phyloP scores from a whole-genome alignment of 345 rosid genomes.

The Salix dunnii region DNA sequence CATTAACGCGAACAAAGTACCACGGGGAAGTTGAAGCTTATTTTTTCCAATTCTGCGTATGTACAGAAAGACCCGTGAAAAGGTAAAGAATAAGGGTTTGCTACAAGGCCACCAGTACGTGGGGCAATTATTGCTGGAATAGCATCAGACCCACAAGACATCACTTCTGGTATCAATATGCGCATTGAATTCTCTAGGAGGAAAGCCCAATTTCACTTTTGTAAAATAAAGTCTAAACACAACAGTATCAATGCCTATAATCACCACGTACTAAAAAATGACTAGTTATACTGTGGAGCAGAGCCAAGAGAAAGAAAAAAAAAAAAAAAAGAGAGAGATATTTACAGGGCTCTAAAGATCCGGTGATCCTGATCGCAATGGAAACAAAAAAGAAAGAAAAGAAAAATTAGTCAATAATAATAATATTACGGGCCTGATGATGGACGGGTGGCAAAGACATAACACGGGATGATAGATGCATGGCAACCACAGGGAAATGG shows the following conservation, averaged over 20 bases:
- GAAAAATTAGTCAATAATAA: slow-evolving; percentile 24
- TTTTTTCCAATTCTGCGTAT: not conserved
- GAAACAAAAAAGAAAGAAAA: slow-evolving; percentile 24
- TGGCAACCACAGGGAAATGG: no score
- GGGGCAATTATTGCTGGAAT: slow-evolving; percentile 83
- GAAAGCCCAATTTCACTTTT: slow-evolving; percentile 87
- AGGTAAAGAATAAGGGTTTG: slow-evolving; percentile 31
- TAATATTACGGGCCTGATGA: no score
- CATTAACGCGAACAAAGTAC: slow-evolving; percentile 13
- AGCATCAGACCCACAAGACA: slow-evolving; percentile 85
- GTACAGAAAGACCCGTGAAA: not conserved
- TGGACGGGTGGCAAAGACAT: no score
- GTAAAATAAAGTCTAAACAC: slow-evolving; percentile 84
- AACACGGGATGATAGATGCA: no score
- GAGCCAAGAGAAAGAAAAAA: slow-evolving; percentile 11
- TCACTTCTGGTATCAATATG: slow-evolving; percentile 99
- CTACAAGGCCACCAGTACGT: slow-evolving; percentile 84
- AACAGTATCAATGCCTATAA: slow-evolving; percentile 6
- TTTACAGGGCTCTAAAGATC: slow-evolving; percentile 26
- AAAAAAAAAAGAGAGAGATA: slow-evolving; percentile 13
- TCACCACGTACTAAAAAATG: not conserved
- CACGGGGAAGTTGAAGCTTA: slow-evolving; percentile 13
- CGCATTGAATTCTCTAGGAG: slow-evolving; percentile 92
- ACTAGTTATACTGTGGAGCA: not conserved
- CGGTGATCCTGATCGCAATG: slow-evolving; percentile 29